Conservation (phyloP, 345 rosid genomes). For the Nasturtium officinale region DNA sequence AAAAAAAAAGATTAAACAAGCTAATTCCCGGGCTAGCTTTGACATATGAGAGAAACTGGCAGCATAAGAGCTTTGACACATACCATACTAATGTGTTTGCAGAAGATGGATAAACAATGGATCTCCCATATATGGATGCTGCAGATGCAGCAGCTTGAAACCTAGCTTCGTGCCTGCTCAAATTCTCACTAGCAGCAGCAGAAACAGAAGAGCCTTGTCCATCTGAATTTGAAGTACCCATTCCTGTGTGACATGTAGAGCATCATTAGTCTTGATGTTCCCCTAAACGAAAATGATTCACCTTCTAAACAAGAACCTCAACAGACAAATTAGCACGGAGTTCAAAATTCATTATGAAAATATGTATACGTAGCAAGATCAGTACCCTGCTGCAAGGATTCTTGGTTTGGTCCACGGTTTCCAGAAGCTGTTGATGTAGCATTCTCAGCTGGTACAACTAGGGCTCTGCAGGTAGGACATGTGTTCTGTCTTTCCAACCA, state of each 20-base stretch:
- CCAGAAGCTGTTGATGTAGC: conserved; percentile 57
- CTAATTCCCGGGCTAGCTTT: background rate
- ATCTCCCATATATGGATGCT: conserved; percentile 78
- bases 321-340: background rate
- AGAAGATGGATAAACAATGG: conserved; percentile 80
- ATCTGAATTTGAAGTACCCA: conserved; percentile 48
- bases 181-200: conserved; percentile 44
- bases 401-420: conserved; percentile 59
- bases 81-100: conserved; percentile 69
- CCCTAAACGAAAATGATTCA: background rate
- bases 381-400: conserved; percentile 58
- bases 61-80: conserved; percentile 20
- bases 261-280: conserved; percentile 22
- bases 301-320: background rate
- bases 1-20: background rate
- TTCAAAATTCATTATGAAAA: background rate
- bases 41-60: background rate
- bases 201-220: conserved; percentile 51
- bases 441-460: conserved; percentile 81
- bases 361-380: conserved; percentile 15
- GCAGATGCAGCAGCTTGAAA: conserved; percentile 85
- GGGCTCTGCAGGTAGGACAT: conserved; percentile 94
- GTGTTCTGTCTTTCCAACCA: conserved; percentile 98
- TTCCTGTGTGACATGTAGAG: conserved; percentile 45
- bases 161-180: conserved; percentile 72